Base-by-base conservation (phyloP, 306 rosid species). In the Fragaria iinumae region DNA sequence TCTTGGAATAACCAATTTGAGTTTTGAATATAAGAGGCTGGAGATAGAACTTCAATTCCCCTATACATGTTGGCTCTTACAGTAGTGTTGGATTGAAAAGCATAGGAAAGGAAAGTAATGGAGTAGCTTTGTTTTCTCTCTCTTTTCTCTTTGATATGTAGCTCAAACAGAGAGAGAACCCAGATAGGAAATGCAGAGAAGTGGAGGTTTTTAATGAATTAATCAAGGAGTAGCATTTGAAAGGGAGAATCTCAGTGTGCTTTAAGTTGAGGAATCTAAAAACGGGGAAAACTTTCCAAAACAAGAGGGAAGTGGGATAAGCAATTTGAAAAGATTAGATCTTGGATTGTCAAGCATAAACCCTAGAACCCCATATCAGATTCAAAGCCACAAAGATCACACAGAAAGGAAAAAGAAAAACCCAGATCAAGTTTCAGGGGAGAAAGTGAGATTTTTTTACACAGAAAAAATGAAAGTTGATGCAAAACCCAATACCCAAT, bases 1-100 rank as follows among this genome's bases (percentile, higher is more conserved):
- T 93, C 97, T 76, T 88, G 90, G 74, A 88, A 93, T 74, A 93
- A 78, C 97, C 98, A 91, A 74, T 85, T 88, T 13, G 98, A 87
- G 66, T 80, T 88, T 68, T 88, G 86, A 52, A 86, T 77, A 70
- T 86, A 88, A 17, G 90, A 87, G 32, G 91, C 82, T 41, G 98
- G 97, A 59, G 96, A 87, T 11, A 84, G 91, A 80, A 83, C 76
- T 85, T 87, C 93, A 72, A 81, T 73, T 82, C 84, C 87, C 55
- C 86, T 82, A 69, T 86, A 81, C 97, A 91, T 91, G 74, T 75
- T 77, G 27, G 70, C 41, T 66, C 25, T 8, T 65, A 36, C 1
- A 36, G 0, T 5, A 16, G 69, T 8, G 47, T 65, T 36, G 29
- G 23, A 50, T 55, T 63, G 56, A 49, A 67, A 21, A 50, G 78